Evolutionary conservation across 306 rosid genomes (phyloP).

Genomic region (Cicer yamashitae): DNA sequence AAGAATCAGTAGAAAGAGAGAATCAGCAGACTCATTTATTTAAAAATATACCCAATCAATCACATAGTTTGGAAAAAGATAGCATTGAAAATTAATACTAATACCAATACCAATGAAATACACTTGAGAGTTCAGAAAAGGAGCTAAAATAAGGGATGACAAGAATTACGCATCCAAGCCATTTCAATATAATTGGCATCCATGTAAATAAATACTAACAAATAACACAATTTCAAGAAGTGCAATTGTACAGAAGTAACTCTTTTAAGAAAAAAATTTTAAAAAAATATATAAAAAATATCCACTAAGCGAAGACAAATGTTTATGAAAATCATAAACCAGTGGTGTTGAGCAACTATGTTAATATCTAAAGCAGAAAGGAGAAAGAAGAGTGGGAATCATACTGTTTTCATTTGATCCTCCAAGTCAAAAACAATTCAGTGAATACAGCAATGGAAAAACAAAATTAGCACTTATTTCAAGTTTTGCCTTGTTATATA

Average conservation of each 20-base stretch:
- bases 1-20: background rate
- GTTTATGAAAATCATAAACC: constrained; percentile 6
- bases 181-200: constrained; percentile 1
- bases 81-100: background rate
- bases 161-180: background rate
- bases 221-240: background rate
- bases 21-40: background rate
- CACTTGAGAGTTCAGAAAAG: background rate
- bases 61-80: background rate
- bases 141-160: background rate
- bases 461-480: background rate
- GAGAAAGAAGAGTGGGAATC: constrained; percentile 10
- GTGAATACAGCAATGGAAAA: background rate
- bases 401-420: constrained; percentile 18
- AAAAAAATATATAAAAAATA: background rate
- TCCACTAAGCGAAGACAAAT: background rate
- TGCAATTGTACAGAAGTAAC: background rate
- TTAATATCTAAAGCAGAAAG: constrained; percentile 8
- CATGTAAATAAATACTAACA: background rate
- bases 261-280: background rate
- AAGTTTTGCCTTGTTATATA: background rate
- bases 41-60: background rate
- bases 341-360: background rate
- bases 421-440: constrained; percentile 6
- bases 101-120: background rate